These are phyloP conservation scores for Cladosporium colombiae DNA, from an alignment of 2,329 filamentous ascomycete species.

Conservation along the genomic window DNA sequence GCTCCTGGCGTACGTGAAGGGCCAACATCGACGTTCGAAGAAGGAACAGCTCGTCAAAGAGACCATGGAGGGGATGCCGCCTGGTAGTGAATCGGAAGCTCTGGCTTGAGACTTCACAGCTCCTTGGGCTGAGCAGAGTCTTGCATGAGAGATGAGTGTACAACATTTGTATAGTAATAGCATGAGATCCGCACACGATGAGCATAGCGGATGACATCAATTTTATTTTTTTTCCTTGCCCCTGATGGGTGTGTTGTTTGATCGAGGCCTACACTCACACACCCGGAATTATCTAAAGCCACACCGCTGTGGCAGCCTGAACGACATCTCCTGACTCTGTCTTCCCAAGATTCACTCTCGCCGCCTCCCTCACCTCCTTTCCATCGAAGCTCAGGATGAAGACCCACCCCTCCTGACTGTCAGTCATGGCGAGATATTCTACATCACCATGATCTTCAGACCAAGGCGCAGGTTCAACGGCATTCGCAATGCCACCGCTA, in stretches of 20 bases:
- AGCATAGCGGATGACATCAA: neutral
- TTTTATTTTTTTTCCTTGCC: too few species aligned
- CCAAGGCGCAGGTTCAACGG: conserved; percentile 38
- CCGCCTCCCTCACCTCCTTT: conserved; percentile 32
- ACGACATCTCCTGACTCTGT: conserved; percentile 35
- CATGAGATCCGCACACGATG: neutral
- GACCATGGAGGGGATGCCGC: conserved; percentile 27
- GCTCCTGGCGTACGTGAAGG: conserved; percentile 64
- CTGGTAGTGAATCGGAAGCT: conserved; percentile 29
- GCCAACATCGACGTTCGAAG: conserved; percentile 38
- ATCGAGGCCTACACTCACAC: neutral
- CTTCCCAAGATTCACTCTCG: conserved; percentile 34
- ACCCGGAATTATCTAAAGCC: conserved; percentile 28
- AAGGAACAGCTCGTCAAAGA: conserved; percentile 35
- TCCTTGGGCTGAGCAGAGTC: too few species aligned
- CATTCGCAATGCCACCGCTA: conserved; percentile 39
- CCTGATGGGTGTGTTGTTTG: neutral
- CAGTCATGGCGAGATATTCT: conserved; percentile 39
- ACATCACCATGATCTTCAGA: conserved; percentile 22
- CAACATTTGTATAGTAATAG: neutral
- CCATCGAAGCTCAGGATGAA: conserved; percentile 38
- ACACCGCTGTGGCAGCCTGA: conserved; percentile 38
- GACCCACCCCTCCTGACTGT: conserved; percentile 38
- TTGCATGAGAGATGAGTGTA: neutral
- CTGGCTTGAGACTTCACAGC: conserved; percentile 20